phyloP scores from a whole-genome alignment of 805 yeast genomes.

The Starmerella ratchasimensis region DNA sequence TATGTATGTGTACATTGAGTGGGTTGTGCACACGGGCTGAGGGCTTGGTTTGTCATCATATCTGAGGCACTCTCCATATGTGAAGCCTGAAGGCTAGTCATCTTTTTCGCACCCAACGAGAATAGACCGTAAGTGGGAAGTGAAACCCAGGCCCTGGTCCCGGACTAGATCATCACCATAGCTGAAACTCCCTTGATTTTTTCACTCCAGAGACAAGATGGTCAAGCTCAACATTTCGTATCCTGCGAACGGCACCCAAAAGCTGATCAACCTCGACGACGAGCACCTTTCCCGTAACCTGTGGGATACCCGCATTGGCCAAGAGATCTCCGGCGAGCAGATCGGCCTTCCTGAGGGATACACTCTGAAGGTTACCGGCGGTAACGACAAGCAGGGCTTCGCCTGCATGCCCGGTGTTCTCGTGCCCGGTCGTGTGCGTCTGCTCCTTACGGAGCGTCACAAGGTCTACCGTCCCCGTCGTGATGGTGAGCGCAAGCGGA shows the following conservation, averaged over 20 bases:
- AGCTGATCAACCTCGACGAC: conserved; percentile 94
- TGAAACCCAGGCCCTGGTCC: no score
- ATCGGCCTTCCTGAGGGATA: conserved; percentile 99
- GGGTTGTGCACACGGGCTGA: no score
- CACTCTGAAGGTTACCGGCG: conserved; percentile 97
- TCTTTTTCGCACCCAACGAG: no score
- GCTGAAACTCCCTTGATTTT: conserved; percentile 7
- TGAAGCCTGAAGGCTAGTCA: no score
- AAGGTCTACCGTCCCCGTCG: conserved; percentile 99
- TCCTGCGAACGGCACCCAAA: conserved; percentile 99
- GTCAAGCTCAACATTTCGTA: conserved; percentile 92
- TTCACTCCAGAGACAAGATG: conserved; percentile 14
- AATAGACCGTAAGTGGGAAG: no score
- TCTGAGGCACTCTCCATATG: no score
- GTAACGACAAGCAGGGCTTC: conserved; percentile 99
- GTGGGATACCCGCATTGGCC: conserved; percentile 99
- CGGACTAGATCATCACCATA: neutral
- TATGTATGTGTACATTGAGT: no score
- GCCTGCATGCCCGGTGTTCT: conserved; percentile 99
- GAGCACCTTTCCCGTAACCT: conserved; percentile 97
- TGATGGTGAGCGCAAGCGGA: conserved; percentile 99
- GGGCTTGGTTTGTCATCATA: conserved; percentile 5
- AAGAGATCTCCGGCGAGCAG: conserved; percentile 97
- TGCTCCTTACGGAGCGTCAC: conserved; percentile 83
- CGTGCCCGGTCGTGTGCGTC: conserved; percentile 98